A percentile compares a stretch with the other conserved stretches of the same genome.
These are phyloP conservation scores for Tricholoma sp. DNA, from an alignment of 768 basidiomycete species.

Conservation along the genomic window DNA sequence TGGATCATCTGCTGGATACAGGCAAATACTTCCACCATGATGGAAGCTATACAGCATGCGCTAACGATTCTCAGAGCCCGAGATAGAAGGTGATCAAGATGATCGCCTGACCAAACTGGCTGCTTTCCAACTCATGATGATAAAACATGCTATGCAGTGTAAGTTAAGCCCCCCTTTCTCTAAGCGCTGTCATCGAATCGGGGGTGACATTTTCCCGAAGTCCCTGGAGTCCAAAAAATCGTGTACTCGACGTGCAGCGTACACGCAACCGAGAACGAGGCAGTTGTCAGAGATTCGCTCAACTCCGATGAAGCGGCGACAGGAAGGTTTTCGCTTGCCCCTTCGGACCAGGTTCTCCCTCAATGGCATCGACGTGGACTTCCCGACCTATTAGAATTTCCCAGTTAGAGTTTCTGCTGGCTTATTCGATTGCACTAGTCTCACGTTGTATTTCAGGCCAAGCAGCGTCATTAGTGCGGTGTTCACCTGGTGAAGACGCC, in stretches of 20 bases:
- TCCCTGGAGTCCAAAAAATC: constrained; percentile 71
- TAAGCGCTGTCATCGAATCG: constrained; percentile 2
- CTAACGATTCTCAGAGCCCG: constrained; percentile 38
- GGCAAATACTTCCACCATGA: constrained; percentile 37
- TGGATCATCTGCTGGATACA: constrained; percentile 77
- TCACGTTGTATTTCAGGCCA: constrained; percentile 31
- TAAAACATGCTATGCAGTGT: constrained; percentile 96
- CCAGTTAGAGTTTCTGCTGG: constrained; percentile 33
- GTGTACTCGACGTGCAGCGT: constrained; percentile 99
- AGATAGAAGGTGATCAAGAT: constrained; percentile 51
- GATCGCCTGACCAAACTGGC: constrained; percentile 81
- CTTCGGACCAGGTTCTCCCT: constrained; percentile 63
- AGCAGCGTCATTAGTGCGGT: constrained; percentile 63
- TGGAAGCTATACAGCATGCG: constrained; percentile 1
- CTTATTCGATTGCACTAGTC: not conserved
- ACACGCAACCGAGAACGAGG: constrained; percentile 88
- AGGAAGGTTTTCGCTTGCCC: constrained; percentile 65
- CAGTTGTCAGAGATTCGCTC: constrained; percentile 75
- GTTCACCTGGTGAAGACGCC: constrained; percentile 74
- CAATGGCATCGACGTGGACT: constrained; percentile 80
- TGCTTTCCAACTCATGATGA: constrained; percentile 84
- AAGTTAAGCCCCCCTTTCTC: constrained; percentile 17
- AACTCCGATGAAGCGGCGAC: constrained; percentile 60
- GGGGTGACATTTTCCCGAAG: constrained; percentile 32
- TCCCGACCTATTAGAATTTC: constrained; percentile 51